A percentile compares a stretch with the other conserved stretches of the same genome.
Evolutionary conservation across 2,329 filamentous ascomycete genomes (phyloP).

Genomic region (Cladophialophora yegresii): DNA sequence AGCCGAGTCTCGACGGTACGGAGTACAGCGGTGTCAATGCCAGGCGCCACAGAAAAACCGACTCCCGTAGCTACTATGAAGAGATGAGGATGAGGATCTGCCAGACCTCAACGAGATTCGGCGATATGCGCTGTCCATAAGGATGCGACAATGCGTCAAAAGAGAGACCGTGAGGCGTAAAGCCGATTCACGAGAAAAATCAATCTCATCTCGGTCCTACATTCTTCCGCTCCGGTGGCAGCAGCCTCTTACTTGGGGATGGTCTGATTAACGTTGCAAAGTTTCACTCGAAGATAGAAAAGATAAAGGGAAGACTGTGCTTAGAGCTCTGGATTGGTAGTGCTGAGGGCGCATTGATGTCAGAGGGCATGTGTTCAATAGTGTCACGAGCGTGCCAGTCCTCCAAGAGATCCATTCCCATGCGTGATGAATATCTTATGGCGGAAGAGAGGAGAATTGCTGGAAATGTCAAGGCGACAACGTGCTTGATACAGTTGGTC

Average conservation of each 20-base stretch:
- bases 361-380: too few species aligned
- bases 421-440: not conserved
- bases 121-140: not conserved
- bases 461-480: not conserved
- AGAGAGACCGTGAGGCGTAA: not conserved
- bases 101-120: not conserved
- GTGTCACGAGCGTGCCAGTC: not conserved
- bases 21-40: not conserved
- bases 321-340: too few species aligned
- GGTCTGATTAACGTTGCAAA: too few species aligned
- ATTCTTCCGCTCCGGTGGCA: not conserved
- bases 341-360: too few species aligned
- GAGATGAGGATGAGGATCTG: not conserved
- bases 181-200: not conserved
- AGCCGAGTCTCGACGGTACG: not conserved
- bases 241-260: too few species aligned
- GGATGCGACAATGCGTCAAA: not conserved
- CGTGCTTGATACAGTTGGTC: not conserved
- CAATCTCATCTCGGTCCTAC: not conserved
- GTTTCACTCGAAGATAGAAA: too few species aligned
- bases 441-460: not conserved
- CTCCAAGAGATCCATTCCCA: not conserved
- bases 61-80: too few species aligned
- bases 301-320: too few species aligned
- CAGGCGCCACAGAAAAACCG: not conserved